phyloP scores from a whole-genome alignment of 225 moss, liverwort and hornwort genomes.

The Polytrichum formosum region DNA sequence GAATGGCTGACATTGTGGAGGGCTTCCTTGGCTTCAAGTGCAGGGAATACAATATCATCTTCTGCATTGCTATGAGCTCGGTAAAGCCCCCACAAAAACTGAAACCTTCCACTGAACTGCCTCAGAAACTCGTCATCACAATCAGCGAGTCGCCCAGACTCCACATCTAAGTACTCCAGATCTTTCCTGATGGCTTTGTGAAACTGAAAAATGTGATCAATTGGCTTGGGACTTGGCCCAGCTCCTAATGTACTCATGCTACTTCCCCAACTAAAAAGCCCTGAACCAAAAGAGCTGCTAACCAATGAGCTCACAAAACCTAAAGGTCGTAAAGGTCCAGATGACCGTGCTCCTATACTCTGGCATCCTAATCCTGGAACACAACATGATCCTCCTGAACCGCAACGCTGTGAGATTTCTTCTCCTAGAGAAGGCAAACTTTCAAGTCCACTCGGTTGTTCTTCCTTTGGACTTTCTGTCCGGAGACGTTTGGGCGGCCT shows the following conservation, averaged over 20 bases:
- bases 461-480: slow-evolving; percentile 16
- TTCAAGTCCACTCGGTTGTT: slow-evolving; percentile 7
- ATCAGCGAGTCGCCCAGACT: slow-evolving; percentile 84
- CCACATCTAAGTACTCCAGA: slow-evolving; percentile 86
- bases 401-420: slow-evolving; percentile 20
- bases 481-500: slow-evolving; percentile 79
- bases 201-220: slow-evolving; percentile 99
- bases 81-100: slow-evolving; percentile 92
- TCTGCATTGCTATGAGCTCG: slow-evolving; percentile 99
- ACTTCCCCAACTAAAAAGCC: slow-evolving; percentile 91
- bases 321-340: slow-evolving; percentile 31
- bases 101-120: slow-evolving; percentile 91
- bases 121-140: slow-evolving; percentile 94
- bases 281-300: slow-evolving; percentile 67
- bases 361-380: slow-evolving; percentile 86
- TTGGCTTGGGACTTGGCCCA: slow-evolving; percentile 85
- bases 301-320: slow-evolving; percentile 13
- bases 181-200: slow-evolving; percentile 98
- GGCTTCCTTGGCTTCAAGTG: slow-evolving; percentile 96
- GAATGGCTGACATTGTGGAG: slow-evolving; percentile 96
- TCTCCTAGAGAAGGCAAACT: slow-evolving; percentile 15
- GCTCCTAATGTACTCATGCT: slow-evolving; percentile 45
- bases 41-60: slow-evolving; percentile 98
- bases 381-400: slow-evolving; percentile 60
- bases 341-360: slow-evolving; percentile 52